Base-by-base conservation (phyloP, 305 asterid species). In the Andrographis paniculata region DNA sequence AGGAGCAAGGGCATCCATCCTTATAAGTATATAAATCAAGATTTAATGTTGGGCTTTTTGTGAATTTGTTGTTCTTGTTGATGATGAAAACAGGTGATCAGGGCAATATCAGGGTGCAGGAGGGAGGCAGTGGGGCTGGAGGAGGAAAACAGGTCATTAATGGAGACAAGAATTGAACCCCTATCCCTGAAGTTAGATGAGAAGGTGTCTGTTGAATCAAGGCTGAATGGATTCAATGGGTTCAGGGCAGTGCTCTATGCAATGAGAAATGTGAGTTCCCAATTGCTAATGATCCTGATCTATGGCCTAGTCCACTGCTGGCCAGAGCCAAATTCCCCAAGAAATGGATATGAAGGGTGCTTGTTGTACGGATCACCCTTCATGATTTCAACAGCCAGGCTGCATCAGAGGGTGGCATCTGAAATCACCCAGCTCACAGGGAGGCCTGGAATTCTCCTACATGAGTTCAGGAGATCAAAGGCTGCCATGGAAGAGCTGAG, bases 201-300 rank as follows among this genome's bases (percentile, higher is more conserved):
- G 19, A 60, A 55, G 20, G 65, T 73, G 9, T 65, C 74, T 0
- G 53, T 80, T 0, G 87, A 72, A 56, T 80, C 94, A 14, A 76
- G 76, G 42, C 80, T 87, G 5, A 78, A 83, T 35, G 94, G 94
- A 14, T 87, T 80, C 71, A 83, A 70, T 45, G 93, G 94, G 2
- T 83, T 83, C 60, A 63, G 93, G 30, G 94, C 89, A 48, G 94
- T 74, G 6, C 76, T 87, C 0, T 87, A 75, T 40, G 93, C 96
- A 58, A 87, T 87, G 94, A 78, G 94, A 40, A 80, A 80, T 58
- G 87, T 74, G 2, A 78, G 81, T 42, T 83, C 93, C 5, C 60
- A 72, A 8, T 20, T 87, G 1, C 72, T 83, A 10, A 72, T 61
- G 78, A 74, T 83, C 35, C 50, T 87, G 39, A 77, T 87, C 10